Evolutionary conservation across 129 eudicot species (phyloP), one percentile per base, ranked within the genome.

Genomic region (Heracleum sosnowskyi): DNA sequence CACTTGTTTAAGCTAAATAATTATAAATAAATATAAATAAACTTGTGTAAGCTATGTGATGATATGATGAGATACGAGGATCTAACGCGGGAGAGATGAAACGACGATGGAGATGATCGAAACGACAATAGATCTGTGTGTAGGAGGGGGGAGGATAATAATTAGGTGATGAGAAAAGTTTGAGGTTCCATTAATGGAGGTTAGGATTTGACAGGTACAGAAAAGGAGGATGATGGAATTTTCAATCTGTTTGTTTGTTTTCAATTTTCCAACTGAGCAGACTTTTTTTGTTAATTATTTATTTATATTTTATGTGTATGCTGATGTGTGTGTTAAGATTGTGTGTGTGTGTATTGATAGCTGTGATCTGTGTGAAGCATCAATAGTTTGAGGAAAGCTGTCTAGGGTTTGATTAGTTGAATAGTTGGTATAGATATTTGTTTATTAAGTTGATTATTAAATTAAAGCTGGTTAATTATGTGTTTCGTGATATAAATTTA

Each of bases 131-230:
- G 68, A 60, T 60, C 68, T 60, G 34, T 60, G 33, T 60, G 64
- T 1, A 9, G 4, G 5, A 18, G n/a, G 9, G 64, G 26, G n/a
- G 9, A 31, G 26, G 31, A n/a, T 57, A 28, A 55, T 24, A 24
- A 24, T 45, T 6, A 40, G 15, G 77, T n/a, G 76, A 5, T 45
- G 33, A 42, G 28, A 46, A 39, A 45, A 29, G 77, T 40, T 28
- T 28, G 77, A 74, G 60, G 37, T 42, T 45, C 60, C 77, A 44
- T 74, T 74, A 74, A 42, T 74, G 76, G 76, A 28, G 60, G 60
- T 74, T 44, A 28, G 1, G 62, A 44, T 74, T 42, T 44, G 60
- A 74, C 60, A 28, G 60, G 31, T 31, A 44, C 37, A 44, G n/a
- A 44, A 42, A 73, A 42, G 20, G 36, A 44, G 37, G 76, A 41